Evolutionary conservation across 2,329 filamentous ascomycete species (phyloP).

Genomic region (Talaromyces sp.): DNA sequence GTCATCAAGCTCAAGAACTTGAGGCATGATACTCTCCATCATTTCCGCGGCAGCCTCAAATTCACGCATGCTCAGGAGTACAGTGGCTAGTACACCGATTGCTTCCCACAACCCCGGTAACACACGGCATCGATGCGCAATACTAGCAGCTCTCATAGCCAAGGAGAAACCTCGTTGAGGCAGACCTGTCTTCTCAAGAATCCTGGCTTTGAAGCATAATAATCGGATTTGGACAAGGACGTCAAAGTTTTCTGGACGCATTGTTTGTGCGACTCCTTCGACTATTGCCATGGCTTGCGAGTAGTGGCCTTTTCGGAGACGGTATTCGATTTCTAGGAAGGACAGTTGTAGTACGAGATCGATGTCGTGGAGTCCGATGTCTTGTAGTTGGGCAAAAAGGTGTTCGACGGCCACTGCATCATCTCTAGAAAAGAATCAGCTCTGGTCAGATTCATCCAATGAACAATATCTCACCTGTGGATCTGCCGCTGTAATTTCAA

Average conservation of each 20-base stretch:
- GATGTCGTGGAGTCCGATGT: conserved; percentile 51
- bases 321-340: conserved; percentile 59
- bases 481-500: conserved; percentile 42
- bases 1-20: conserved; percentile 69
- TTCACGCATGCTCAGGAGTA: conserved; percentile 67
- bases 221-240: conserved; percentile 67
- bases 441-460: not conserved
- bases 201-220: conserved; percentile 67
- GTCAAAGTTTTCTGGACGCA: conserved; percentile 56
- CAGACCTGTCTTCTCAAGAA: conserved; percentile 66
- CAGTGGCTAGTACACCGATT: conserved; percentile 62
- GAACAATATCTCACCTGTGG: conserved; percentile 32
- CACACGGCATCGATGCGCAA: conserved; percentile 67
- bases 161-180: conserved; percentile 74
- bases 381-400: conserved; percentile 56
- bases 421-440: conserved; percentile 38
- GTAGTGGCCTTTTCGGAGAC: conserved; percentile 53
- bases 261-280: conserved; percentile 51
- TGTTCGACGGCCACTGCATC: conserved; percentile 56
- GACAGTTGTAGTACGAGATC: conserved; percentile 59
- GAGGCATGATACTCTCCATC: conserved; percentile 67
- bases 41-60: conserved; percentile 65
- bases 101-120: conserved; percentile 71
- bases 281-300: conserved; percentile 53
- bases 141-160: conserved; percentile 68